Percentiles rank a stretch among this genome's conserved stretches.
Conservation (phyloP, 495 filamentous ascomycete genomes). For the Penicillium argentinense region DNA sequence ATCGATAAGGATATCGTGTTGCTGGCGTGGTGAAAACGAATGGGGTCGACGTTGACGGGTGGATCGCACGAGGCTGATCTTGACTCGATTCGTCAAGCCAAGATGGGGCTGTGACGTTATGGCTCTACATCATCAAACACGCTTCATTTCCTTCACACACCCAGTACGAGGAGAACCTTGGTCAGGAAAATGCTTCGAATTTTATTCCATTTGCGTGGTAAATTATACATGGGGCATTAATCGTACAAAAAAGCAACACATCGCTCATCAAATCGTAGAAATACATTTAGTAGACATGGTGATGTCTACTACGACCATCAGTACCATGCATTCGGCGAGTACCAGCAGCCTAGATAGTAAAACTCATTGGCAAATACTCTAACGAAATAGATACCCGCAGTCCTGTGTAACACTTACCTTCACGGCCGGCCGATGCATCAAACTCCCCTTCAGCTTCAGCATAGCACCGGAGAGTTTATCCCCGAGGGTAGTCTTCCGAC, state of each 20-base stretch:
- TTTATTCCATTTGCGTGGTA: no score
- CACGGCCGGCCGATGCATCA: constrained; percentile 60
- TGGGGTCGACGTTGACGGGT: not conserved
- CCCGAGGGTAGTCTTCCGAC: constrained; percentile 56
- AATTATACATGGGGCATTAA: no score
- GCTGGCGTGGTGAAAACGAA: no score
- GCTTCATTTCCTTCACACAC: no score
- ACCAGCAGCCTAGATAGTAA: constrained; percentile 69
- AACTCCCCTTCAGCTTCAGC: constrained; percentile 61
- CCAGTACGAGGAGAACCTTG: no score
- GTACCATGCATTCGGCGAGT: constrained; percentile 71
- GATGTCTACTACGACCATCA: constrained; percentile 56
- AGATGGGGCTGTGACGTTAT: no score
- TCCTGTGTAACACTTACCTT: constrained; percentile 47
- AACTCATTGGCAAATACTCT: no score
- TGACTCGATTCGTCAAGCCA: not conserved
- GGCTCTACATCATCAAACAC: no score
- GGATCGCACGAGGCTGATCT: not conserved
- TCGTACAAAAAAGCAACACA: no score
- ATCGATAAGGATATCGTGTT: no score
- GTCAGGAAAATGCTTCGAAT: no score
- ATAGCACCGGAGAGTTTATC: constrained; percentile 72
- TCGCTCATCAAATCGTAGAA: not conserved
- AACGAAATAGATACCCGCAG: constrained; percentile 10
- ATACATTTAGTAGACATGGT: constrained; percentile 26